Conservation (phyloP, 768 basidiomycete species). For the Lentinula boryana region DNA sequence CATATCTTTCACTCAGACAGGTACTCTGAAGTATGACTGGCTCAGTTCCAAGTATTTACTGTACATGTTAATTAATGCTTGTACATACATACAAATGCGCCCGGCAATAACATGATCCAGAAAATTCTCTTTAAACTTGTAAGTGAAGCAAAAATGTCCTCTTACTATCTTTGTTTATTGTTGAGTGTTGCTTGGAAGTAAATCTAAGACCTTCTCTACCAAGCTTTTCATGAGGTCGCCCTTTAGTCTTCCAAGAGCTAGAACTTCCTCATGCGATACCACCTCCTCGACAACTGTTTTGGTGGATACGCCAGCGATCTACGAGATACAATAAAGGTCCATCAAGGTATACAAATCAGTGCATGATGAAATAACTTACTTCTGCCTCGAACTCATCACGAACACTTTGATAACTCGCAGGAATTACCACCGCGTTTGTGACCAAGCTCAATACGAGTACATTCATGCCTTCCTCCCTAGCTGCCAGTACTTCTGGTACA, state of each 20-base stretch:
- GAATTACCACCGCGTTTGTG: constrained; percentile 80
- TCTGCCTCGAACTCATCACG: constrained; percentile 74
- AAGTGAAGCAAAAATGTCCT: too few relatives aligned
- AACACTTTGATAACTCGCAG: constrained; percentile 58
- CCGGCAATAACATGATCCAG: too few relatives aligned
- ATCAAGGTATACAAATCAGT: neutral
- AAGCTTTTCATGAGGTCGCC: constrained; percentile 67
- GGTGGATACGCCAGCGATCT: constrained; percentile 59
- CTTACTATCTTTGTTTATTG: too few relatives aligned
- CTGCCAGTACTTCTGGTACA: constrained; percentile 82
- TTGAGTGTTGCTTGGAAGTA: constrained; percentile 7
- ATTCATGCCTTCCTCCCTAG: constrained; percentile 67
- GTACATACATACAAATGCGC: too few relatives aligned
- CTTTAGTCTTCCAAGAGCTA: constrained; percentile 58
- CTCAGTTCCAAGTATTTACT: neutral
- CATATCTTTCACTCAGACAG: neutral
- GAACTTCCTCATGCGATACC: constrained; percentile 78
- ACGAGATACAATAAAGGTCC: constrained; percentile 5
- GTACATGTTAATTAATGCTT: neutral
- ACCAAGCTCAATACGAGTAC: constrained; percentile 79
- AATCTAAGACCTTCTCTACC: constrained; percentile 58
- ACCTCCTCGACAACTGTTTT: constrained; percentile 33
- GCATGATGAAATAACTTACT: constrained; percentile 31
- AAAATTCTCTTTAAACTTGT: too few relatives aligned
- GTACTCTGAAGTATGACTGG: neutral